Percentiles rank a stretch among this genome's conserved stretches.
Conservation (phyloP, 164 flowering plant genomes). For the Berberis thunbergii region DNA sequence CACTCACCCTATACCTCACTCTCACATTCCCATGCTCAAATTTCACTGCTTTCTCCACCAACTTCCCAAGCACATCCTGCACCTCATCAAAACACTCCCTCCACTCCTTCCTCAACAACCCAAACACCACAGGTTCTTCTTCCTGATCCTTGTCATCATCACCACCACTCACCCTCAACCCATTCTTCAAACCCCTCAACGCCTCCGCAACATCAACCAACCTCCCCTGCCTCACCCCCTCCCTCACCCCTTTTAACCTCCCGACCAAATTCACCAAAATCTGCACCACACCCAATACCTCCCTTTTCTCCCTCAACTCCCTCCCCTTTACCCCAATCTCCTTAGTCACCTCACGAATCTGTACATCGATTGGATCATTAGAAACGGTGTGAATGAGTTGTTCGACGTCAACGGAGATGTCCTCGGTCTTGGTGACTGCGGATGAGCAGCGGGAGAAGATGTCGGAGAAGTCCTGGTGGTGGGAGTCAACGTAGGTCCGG, state of each 20-base stretch:
- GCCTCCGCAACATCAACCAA: slow-evolving; percentile 51
- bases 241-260: slow-evolving; percentile 39
- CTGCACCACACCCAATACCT: slow-evolving; percentile 35
- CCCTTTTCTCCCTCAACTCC: slow-evolving; percentile 56
- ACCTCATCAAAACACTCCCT: slow-evolving; percentile 65
- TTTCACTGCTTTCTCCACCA: slow-evolving; percentile 48
- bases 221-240: slow-evolving; percentile 38
- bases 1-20: slow-evolving; percentile 27
- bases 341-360: slow-evolving; percentile 24
- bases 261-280: slow-evolving; percentile 36
- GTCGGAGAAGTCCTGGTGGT: slow-evolving; percentile 51
- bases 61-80: slow-evolving; percentile 52
- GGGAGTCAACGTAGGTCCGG: slow-evolving; percentile 50
- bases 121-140: slow-evolving; percentile 51
- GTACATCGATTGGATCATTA: slow-evolving; percentile 37
- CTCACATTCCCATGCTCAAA: slow-evolving; percentile 40
- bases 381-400: slow-evolving; percentile 32
- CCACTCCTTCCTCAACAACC: slow-evolving; percentile 70
- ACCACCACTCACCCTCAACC: slow-evolving; percentile 32
- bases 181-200: slow-evolving; percentile 50
- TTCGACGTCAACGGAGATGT: slow-evolving; percentile 27
- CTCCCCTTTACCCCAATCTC: slow-evolving; percentile 29
- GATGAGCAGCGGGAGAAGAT: slow-evolving; percentile 50
- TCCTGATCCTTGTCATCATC: slow-evolving; percentile 24
- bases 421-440: slow-evolving; percentile 25